Base-by-base conservation (phyloP, 345 rosid genomes). In the Boechera divaricarpa region DNA sequence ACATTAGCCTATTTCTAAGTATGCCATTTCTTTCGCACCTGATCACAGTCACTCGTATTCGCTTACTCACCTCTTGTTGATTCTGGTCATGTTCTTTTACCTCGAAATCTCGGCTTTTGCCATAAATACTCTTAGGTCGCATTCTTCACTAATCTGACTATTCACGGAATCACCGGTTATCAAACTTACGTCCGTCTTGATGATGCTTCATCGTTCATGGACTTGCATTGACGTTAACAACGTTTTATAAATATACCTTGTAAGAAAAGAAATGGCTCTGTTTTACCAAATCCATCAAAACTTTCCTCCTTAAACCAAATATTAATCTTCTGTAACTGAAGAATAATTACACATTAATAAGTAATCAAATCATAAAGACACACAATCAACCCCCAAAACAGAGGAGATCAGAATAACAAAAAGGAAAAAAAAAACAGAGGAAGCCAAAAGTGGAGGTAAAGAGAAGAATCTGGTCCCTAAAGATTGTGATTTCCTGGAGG, bases 401-500 rank as follows among this genome's bases (percentile, higher is more conserved):
- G 26, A 47, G 42, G 51, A 21, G 45, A 55, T 26, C 28, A 55
- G 24, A 21, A 21, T 21, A 21, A 21, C 26, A 7, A 31, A n/a
- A 31, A 2, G 10, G 4, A 16, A 7, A 18, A 4, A 52, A 52
- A 42, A 55, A 24, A 45, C 64, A 62, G 41, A 63, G 59, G 31
- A 54, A 70, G 26, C 33, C 64, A 70, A 53, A 62, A 3, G 31
- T 69, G 16, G 41, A 39, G 56, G 9, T 52, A 32, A 49, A 53
- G 63, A 26, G 48, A 64, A 68, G 47, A 69, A 32, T 39, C 21
- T 13, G 13, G 11, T 31, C 33, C 24, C 70, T 72, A 78, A 51
- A 41, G 81, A 66, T 44, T 61, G 2, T 18, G 68, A 21, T 54
- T 31, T 6, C 31, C 66, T 0, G 87, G 81, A 52, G 89, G 76